Evolutionary conservation across 169 alveolate species (phyloP).

Genomic region (Plasmodium gonderi): DNA sequence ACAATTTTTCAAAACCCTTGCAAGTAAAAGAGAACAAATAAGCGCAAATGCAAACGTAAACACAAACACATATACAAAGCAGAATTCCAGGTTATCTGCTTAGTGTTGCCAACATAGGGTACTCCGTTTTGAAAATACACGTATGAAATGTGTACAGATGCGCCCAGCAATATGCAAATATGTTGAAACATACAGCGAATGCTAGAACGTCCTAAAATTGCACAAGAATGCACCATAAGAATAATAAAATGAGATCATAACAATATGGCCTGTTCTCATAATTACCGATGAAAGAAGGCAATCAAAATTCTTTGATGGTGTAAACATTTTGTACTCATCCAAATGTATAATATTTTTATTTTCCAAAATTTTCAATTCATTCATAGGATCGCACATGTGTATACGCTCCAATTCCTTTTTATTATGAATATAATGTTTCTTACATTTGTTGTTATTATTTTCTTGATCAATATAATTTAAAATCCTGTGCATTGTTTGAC

Average conservation of each 20-base stretch:
- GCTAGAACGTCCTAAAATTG: not conserved
- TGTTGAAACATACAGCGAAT: not conserved
- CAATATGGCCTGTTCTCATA: not conserved
- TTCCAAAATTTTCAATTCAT: conserved; percentile 67
- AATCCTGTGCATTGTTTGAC: conserved; percentile 91
- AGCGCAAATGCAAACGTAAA: not conserved
- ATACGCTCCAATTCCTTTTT: conserved; percentile 63
- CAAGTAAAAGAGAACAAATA: not conserved
- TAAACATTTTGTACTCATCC: conserved; percentile 72
- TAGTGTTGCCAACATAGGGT: not conserved
- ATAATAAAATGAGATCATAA: not conserved
- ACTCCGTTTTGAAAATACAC: not conserved
- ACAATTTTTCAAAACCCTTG: not conserved
- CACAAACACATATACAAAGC: not conserved
- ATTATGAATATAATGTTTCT: conserved; percentile 41
- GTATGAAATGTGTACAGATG: too few relatives aligned
- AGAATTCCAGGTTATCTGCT: not conserved
- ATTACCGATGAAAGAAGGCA: conserved; percentile 73
- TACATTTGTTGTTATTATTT: conserved; percentile 70
- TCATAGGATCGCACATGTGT: conserved; percentile 76
- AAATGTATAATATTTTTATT: conserved; percentile 69
- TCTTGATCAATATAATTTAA: conserved; percentile 89
- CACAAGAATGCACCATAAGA: too few relatives aligned
- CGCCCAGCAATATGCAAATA: not conserved
- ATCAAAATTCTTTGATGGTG: conserved; percentile 66